Percentiles rank a stretch among this genome's conserved stretches.
phyloP scores from a whole-genome alignment of 306 rosid species.

The Cicer yamashitae region DNA sequence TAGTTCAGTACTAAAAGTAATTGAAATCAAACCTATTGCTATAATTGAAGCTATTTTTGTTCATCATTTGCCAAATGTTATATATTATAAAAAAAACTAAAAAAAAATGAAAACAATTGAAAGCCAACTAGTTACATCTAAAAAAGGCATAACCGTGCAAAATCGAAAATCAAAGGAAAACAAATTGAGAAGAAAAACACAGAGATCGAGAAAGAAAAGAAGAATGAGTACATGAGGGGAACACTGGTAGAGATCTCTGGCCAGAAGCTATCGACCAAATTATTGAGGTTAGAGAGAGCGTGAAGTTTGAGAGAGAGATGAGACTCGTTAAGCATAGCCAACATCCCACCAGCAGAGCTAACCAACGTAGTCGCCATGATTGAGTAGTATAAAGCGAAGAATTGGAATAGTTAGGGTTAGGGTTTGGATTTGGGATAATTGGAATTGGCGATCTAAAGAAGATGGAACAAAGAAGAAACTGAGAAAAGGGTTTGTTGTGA shows the following conservation, averaged over 20 bases:
- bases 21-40: neutral
- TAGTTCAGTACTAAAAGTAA: neutral
- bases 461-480: constrained; percentile 9
- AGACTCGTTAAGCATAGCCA: constrained; percentile 91
- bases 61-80: neutral
- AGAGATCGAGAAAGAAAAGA: constrained; percentile 18
- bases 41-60: neutral
- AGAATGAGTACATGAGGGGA: constrained; percentile 71
- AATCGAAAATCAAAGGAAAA: constrained; percentile 37
- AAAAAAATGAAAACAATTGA: constrained; percentile 11
- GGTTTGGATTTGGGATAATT: constrained; percentile 47
- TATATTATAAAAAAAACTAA: neutral
- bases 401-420: constrained; percentile 47
- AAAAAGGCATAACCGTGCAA: neutral
- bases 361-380: constrained; percentile 76
- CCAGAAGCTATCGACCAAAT: constrained; percentile 88
- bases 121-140: neutral
- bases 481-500: constrained; percentile 9
- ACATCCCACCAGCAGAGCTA: constrained; percentile 92
- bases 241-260: constrained; percentile 99
- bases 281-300: constrained; percentile 92
- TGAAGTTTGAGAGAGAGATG: constrained; percentile 85
- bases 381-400: constrained; percentile 2
- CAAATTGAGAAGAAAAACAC: neutral
- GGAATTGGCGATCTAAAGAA: constrained; percentile 31